A percentile compares a stretch with the other conserved stretches of the same genome.
phyloP scores from a whole-genome alignment of 2,329 filamentous ascomycete genomes.

The Fusarium coicis region DNA sequence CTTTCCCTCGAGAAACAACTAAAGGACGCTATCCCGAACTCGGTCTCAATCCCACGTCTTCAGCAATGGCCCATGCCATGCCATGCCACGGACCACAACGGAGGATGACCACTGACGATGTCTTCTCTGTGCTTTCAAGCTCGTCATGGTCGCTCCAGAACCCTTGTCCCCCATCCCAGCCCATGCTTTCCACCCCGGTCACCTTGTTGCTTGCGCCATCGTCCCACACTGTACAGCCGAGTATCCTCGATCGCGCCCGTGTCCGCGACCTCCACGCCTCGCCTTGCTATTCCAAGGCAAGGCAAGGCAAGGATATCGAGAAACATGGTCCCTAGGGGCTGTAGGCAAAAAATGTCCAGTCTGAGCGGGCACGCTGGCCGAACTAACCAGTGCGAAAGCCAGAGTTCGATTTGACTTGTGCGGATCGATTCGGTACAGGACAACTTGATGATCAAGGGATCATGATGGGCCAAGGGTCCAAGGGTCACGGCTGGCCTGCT shows the following conservation, averaged over 20 bases:
- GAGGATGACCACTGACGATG: slow-evolving; percentile 34
- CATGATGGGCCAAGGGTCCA: slow-evolving; percentile 23
- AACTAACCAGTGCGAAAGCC: slow-evolving; percentile 32
- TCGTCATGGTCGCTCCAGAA: slow-evolving; percentile 43
- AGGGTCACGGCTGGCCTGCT: slow-evolving; percentile 15
- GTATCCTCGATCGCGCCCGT: slow-evolving; percentile 42
- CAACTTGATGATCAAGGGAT: slow-evolving; percentile 30
- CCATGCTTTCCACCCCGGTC: slow-evolving; percentile 40
- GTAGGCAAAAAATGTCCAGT: slow-evolving; percentile 18
- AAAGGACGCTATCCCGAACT: slow-evolving; percentile 32
- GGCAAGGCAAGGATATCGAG: slow-evolving; percentile 36
- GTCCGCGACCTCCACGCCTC: slow-evolving; percentile 43
- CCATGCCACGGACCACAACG: slow-evolving; percentile 29
- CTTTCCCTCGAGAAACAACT: slow-evolving; percentile 19
- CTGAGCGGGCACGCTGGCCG: slow-evolving; percentile 14
- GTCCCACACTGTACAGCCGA: slow-evolving; percentile 48
- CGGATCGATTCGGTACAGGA: slow-evolving; percentile 31
- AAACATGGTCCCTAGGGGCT: slow-evolving; percentile 11
- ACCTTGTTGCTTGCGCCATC: slow-evolving; percentile 45
- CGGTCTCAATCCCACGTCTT: slow-evolving; percentile 37
- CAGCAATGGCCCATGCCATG: slow-evolving; percentile 37
- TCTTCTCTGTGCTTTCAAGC: slow-evolving; percentile 28
- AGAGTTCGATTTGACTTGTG: slow-evolving; percentile 26
- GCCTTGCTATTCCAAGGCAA: slow-evolving; percentile 40
- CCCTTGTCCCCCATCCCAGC: slow-evolving; percentile 38